phyloP scores from a whole-genome alignment of 305 asterid genomes.

The Andrographis paniculata region DNA sequence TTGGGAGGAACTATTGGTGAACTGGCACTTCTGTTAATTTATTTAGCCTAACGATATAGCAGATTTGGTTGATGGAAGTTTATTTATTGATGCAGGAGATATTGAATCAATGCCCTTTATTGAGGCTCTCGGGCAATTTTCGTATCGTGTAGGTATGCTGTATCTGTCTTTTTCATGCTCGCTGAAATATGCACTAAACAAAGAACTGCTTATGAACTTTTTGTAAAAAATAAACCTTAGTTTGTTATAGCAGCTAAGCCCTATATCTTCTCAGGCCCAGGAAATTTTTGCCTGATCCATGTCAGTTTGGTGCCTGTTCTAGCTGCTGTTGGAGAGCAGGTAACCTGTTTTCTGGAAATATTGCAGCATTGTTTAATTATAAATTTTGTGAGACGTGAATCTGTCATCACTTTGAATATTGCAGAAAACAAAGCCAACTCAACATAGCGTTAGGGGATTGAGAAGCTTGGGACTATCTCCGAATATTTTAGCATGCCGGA shows the following conservation, averaged over 20 bases:
- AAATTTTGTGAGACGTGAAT: slow-evolving; percentile 15
- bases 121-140: slow-evolving; percentile 78
- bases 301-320: slow-evolving; percentile 91
- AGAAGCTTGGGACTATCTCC: slow-evolving; percentile 86
- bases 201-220: no score
- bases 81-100: slow-evolving; percentile 81
- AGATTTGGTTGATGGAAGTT: no score
- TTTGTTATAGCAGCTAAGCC: no score
- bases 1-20: slow-evolving; percentile 98
- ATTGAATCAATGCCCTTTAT: slow-evolving; percentile 81
- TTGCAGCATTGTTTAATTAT: slow-evolving; percentile 3
- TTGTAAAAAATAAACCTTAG: no score
- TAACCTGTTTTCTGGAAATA: slow-evolving; percentile 18
- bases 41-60: no score
- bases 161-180: no score
- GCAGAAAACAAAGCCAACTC: slow-evolving; percentile 98
- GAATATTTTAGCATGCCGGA: slow-evolving; percentile 86
- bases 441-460: slow-evolving; percentile 84
- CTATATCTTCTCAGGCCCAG: slow-evolving; percentile 65
- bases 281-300: slow-evolving; percentile 84
- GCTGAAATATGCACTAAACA: no score
- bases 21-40: no score
- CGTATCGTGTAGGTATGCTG: slow-evolving; percentile 83
- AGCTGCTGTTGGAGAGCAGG: slow-evolving; percentile 89
- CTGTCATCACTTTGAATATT: slow-evolving; percentile 17